Evolutionary conservation across 73 alveolate genomes (phyloP), one percentile per base, ranked within the genome.

Genomic region (Blepharisma stoltei): DNA sequence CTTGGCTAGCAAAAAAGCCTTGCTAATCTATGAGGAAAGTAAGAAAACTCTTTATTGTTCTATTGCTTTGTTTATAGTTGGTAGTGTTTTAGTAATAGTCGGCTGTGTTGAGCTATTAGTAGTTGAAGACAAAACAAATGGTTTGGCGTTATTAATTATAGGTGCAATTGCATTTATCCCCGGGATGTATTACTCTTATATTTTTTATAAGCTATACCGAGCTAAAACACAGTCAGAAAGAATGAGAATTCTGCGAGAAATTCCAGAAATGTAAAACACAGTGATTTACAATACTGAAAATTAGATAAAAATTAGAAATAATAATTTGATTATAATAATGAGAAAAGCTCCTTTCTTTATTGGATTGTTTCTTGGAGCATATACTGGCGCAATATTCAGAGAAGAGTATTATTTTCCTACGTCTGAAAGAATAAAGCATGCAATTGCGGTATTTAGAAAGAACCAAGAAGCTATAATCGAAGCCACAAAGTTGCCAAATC

Each of bases 191-290:
- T 69, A 69, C 45, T 18, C 76, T 38, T 23, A 37, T 43, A 7
- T 44, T 0, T 69, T 69, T 43, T 38, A 14, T 9, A 69, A 44
- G 43, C 54, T 53, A 44, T 69, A 69, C 38, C 20, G 65, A n/a
- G 79, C 79, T 14, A 69, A 46, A 43, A 37, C 79, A n/a, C 76
- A 71, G 27, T 9, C 32, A 37, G 79, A 69, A 69, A 69, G 79
- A 44, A 38, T 69, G 20, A 69, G 41, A n/a, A 69, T 69, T n/a
- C 27, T 69, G 65, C 0, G 27, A n/a, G 79, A 69, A 69, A 69
- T 69, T 44, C 79, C 79, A 11, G 79, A 69, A 18, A 23, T 69
- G 60, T 32, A 32, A 32, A 32, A 32, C 41, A 32, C 41, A 32
- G 41, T 32, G 41, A 32, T 32, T 32, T 32, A 32, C 41, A 32